Base-by-base conservation (phyloP, 176 grass and related monocot species). In the Oryza glaberrima region DNA sequence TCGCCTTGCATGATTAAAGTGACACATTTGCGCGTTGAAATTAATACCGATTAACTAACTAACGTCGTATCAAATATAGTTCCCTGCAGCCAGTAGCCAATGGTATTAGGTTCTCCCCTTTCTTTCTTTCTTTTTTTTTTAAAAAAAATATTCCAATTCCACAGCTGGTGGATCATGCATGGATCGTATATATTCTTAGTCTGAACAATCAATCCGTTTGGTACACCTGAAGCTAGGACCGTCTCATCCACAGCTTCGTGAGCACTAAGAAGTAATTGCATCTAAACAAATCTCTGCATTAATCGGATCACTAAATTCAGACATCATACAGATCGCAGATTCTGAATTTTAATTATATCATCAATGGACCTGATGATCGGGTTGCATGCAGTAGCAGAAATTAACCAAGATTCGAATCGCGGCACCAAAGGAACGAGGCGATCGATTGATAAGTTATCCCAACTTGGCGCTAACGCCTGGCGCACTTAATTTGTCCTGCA, bases 401-500 rank as follows among this genome's bases (percentile, higher is more conserved):
- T 73, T 28, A 28, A 40, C 61, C 41, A 48, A 79, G 56, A 86
- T 79, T 51, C 30, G 56, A n/a, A 73, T 79, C 43, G 0, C 48
- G 25, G 11, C 11, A 28, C 19, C 16, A 25, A 25, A 15, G 56
- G 17, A 44, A 49, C 81, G 22, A 28, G 17, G 25, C 28, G 60
- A 65, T 56, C 28, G 60, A 65, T 56, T 56, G 52, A 22, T 40
- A 51, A 52, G 28, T 19, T 83, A 75, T 14, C 67, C 67, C 74
- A 86, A 86, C 68, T 56, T 58, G 76, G 66, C 43, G 56, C 67
- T 51, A 73, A 66, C 26, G 26, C 25, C 51, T 73, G 67, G 68
- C n/a, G 76, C 76, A 86, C 84, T 56, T 49, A 15, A 49, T 49
- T 86, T 67, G 71, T 5, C 64, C 46, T 66, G 70, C 43, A 28